Conservation (phyloP, 768 basidiomycete species). For the Gloeostereum incarnatum region DNA sequence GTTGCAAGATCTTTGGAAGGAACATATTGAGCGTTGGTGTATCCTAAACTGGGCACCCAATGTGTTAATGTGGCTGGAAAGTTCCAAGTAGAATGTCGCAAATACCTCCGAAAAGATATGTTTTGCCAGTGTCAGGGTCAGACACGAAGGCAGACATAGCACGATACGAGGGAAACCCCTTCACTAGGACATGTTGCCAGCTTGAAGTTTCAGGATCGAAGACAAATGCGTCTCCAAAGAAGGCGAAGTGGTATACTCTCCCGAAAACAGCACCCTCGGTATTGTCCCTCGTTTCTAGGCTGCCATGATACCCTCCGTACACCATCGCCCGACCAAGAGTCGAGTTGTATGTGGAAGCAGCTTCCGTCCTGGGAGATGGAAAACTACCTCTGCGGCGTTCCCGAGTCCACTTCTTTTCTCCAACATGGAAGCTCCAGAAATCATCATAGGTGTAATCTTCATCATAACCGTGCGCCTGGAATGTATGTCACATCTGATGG, state of each 20-base stretch:
- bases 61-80: background rate
- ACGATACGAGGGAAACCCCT: conserved; percentile 20
- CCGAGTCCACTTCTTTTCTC: conserved; percentile 11
- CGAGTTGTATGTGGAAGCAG: conserved; percentile 9
- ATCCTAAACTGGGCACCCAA: conserved; percentile 7
- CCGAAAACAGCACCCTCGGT: background rate
- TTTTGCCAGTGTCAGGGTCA: conserved; percentile 17
- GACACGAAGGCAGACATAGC: conserved; percentile 13
- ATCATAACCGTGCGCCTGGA: too few species aligned
- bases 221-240: conserved; percentile 19
- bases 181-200: conserved; percentile 18
- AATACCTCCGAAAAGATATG: conserved; percentile 16
- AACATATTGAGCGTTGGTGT: conserved; percentile 18
- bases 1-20: conserved; percentile 10
- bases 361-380: conserved; percentile 16
- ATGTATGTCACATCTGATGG: too few species aligned
- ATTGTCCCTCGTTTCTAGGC: background rate
- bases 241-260: conserved; percentile 13
- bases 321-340: background rate
- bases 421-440: conserved; percentile 16
- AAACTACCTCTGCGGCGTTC: conserved; percentile 16
- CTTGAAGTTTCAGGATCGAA: conserved; percentile 6
- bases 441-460: conserved; percentile 12
- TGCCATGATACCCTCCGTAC: conserved; percentile 4
- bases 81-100: background rate